A percentile compares a stretch with the other conserved stretches of the same genome.
Evolutionary conservation across 192 early-diverging fungal genomes (phyloP).

Genomic region (Backusella parvicylindrica): DNA sequence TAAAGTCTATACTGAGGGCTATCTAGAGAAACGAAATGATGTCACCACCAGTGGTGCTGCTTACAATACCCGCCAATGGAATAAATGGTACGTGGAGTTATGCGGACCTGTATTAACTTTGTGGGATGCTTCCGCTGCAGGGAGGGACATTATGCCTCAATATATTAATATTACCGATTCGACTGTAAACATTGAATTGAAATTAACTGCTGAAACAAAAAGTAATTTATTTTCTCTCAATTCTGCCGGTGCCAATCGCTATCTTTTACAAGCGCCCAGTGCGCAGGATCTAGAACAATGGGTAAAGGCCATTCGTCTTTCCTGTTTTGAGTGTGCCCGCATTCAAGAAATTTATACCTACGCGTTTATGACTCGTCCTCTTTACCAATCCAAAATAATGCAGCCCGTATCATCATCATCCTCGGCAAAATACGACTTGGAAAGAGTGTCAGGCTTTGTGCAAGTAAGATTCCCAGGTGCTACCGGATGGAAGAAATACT

Average conservation of each 20-base stretch:
- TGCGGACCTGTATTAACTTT: slow-evolving; percentile 66
- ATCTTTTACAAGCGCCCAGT: slow-evolving; percentile 55
- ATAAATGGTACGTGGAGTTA: slow-evolving; percentile 72
- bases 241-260: slow-evolving; percentile 68
- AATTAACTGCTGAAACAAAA: slow-evolving; percentile 41
- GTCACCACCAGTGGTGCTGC: slow-evolving; percentile 52
- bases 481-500: slow-evolving; percentile 42
- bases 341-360: slow-evolving; percentile 76
- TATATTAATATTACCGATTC: slow-evolving; percentile 80
- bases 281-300: slow-evolving; percentile 50
- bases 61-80: slow-evolving; percentile 56
- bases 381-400: slow-evolving; percentile 13
- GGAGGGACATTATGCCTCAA: slow-evolving; percentile 52
- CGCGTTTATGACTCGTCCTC: slow-evolving; percentile 41
- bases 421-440: not conserved
- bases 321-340: slow-evolving; percentile 71
- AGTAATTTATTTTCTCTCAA: slow-evolving; percentile 59
- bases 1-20: slow-evolving; percentile 68
- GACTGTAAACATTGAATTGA: slow-evolving; percentile 56
- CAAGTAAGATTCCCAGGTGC: slow-evolving; percentile 50
- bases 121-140: slow-evolving; percentile 39
- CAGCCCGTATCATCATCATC: slow-evolving; percentile 37
- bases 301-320: slow-evolving; percentile 67
- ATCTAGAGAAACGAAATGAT: slow-evolving; percentile 67
- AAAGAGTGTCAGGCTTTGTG: slow-evolving; percentile 49